phyloP scores from a whole-genome alignment of 257 asterid species.

The Solanum pimpinellifolium region DNA sequence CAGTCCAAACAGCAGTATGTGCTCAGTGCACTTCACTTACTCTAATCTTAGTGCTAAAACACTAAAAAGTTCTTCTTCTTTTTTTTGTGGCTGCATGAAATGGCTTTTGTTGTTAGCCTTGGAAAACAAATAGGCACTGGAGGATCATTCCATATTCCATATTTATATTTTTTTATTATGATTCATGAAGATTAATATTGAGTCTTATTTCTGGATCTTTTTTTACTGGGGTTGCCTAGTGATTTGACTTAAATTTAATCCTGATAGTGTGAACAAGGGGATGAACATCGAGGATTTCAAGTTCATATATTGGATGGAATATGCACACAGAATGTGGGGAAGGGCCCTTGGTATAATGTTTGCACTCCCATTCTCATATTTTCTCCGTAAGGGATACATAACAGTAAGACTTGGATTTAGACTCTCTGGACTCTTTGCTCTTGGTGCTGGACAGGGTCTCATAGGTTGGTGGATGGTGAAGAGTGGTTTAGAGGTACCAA shows the following conservation, averaged over 20 bases:
- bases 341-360: constrained; percentile 90
- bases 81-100: neutral
- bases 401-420: constrained; percentile 61
- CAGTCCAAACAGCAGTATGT: constrained; percentile 12
- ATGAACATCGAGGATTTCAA: constrained; percentile 78
- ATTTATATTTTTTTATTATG: neutral
- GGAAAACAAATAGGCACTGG: neutral
- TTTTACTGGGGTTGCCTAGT: neutral
- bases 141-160: neutral
- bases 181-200: neutral
- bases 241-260: neutral
- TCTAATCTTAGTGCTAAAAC: neutral
- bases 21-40: neutral
- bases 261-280: constrained; percentile 71
- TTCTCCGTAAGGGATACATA: constrained; percentile 86
- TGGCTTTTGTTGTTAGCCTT: neutral
- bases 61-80: too few relatives aligned
- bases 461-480: constrained; percentile 99
- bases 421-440: constrained; percentile 79
- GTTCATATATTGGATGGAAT: constrained; percentile 99
- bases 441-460: constrained; percentile 97
- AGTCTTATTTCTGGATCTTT: neutral
- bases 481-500: constrained; percentile 91
- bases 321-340: constrained; percentile 99
- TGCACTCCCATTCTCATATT: constrained; percentile 91